Evolutionary conservation across 805 yeast species (phyloP).

Genomic region (Ogataea ramenticola): DNA sequence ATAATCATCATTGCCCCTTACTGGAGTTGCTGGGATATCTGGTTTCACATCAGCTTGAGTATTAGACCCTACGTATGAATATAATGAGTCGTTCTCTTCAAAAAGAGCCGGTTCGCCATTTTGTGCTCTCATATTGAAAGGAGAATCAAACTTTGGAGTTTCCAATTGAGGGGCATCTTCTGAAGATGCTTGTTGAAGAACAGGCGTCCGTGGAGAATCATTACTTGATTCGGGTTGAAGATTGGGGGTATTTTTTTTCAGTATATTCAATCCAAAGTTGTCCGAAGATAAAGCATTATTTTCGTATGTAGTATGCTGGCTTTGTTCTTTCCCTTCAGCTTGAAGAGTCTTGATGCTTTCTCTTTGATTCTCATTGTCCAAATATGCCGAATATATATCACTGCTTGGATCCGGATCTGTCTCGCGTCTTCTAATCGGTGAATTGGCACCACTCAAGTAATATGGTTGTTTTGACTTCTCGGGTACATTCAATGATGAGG

Average conservation of each 20-base stretch:
- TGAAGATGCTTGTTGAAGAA: not conserved
- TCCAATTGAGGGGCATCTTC: not conserved
- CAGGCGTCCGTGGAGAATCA: not conserved
- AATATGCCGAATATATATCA: not conserved
- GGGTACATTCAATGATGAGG: not conserved
- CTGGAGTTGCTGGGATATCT: not conserved
- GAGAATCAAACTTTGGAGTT: not conserved
- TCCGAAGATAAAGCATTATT: not conserved
- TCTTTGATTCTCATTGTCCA: not conserved
- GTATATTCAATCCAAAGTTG: not conserved
- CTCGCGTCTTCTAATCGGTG: not conserved
- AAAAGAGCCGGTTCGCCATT: not conserved
- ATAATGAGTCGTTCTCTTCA: slow-evolving; percentile 6
- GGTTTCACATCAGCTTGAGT: slow-evolving; percentile 5
- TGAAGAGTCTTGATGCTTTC: not conserved
- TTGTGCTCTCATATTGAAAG: not conserved
- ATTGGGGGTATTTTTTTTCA: not conserved
- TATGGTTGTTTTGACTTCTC: not conserved
- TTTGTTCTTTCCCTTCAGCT: not conserved
- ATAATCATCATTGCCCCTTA: not conserved
- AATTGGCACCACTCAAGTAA: not conserved
- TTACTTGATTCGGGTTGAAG: not conserved
- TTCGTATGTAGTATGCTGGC: not conserved
- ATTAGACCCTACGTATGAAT: slow-evolving; percentile 9
- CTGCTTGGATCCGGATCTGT: not conserved